These are phyloP conservation scores for Globisporangium takayamanum DNA, from an alignment of 352 stramenopile species.

Conservation along the genomic window DNA sequence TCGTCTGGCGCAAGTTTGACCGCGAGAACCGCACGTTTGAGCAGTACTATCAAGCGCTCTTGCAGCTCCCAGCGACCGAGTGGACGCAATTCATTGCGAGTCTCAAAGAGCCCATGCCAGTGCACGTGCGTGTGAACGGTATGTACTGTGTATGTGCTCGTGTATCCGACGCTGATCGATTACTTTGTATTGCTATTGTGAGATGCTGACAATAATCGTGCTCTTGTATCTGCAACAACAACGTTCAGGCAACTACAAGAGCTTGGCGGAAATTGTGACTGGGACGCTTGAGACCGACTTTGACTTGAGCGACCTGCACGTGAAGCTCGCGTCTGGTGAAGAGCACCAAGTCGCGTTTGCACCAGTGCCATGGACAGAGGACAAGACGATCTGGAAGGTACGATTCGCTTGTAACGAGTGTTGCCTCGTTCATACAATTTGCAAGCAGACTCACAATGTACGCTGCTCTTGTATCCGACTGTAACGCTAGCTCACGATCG, in stretches of 20 bases:
- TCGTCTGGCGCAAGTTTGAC: constrained; percentile 86
- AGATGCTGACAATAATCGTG: too few species aligned
- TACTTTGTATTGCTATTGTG: too few species aligned
- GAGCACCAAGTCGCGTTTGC: constrained; percentile 45
- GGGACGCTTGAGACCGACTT: constrained; percentile 70
- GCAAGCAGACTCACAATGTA: not conserved
- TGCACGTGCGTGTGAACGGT: constrained; percentile 86
- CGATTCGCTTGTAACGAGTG: not conserved
- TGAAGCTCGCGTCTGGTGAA: constrained; percentile 53
- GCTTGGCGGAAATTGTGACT: constrained; percentile 73
- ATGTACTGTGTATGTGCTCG: constrained; percentile 28
- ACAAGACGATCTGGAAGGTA: constrained; percentile 74
- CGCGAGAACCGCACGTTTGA: constrained; percentile 79
- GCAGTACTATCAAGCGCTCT: constrained; percentile 73
- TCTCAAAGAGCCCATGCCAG: constrained; percentile 68
- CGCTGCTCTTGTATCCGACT: not conserved
- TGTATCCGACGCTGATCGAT: not conserved
- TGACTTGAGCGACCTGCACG: constrained; percentile 39
- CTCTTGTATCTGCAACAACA: constrained; percentile 6
- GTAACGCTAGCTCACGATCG: constrained; percentile 32
- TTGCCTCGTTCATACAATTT: not conserved
- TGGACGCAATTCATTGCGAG: constrained; percentile 78
- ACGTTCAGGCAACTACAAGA: constrained; percentile 53
- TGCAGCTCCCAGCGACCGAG: constrained; percentile 58
- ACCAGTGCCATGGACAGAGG: constrained; percentile 59